These are phyloP conservation scores for Sugiyamaella pinicola DNA, from an alignment of 1,139 yeast genomes.

Conservation along the genomic window DNA sequence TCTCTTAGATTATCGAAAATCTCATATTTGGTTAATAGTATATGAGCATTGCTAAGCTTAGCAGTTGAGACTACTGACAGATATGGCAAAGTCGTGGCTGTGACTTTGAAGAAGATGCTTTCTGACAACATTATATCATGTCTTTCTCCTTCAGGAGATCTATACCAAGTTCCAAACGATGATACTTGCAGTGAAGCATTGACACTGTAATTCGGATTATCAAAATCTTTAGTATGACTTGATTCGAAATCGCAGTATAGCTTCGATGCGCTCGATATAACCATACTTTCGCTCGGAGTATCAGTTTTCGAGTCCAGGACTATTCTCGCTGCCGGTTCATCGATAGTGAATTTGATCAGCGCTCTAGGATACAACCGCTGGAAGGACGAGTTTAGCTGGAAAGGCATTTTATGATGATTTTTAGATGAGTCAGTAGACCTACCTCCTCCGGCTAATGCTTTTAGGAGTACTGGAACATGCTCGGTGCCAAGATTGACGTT, in stretches of 20 bases:
- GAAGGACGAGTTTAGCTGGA: slow-evolving; percentile 22
- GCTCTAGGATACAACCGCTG: slow-evolving; percentile 42
- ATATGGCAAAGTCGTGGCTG: slow-evolving; percentile 37
- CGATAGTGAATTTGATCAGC: slow-evolving; percentile 41
- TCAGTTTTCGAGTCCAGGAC: slow-evolving; percentile 30
- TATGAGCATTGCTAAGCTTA: slow-evolving; percentile 33
- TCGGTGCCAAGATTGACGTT: slow-evolving; percentile 43
- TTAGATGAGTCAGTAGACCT: background rate
- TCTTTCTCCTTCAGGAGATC: slow-evolving; percentile 37
- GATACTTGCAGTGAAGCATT: slow-evolving; percentile 35
- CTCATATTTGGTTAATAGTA: slow-evolving; percentile 36
- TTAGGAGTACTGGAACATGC: slow-evolving; percentile 38
- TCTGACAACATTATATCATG: slow-evolving; percentile 40
- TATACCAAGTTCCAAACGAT: slow-evolving; percentile 39
- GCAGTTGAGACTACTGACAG: slow-evolving; percentile 35
- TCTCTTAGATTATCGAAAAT: slow-evolving; percentile 37
- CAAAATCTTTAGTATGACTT: slow-evolving; percentile 33
- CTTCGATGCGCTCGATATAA: slow-evolving; percentile 38
- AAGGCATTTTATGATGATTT: slow-evolving; percentile 12
- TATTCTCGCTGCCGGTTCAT: slow-evolving; percentile 45
- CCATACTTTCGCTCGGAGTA: slow-evolving; percentile 31
- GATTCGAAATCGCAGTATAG: slow-evolving; percentile 40
- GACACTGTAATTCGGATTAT: slow-evolving; percentile 34
- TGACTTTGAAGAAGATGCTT: slow-evolving; percentile 33
- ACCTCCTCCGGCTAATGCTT: slow-evolving; percentile 21